A percentile compares a stretch with the other conserved stretches of the same genome.
Evolutionary conservation across 2,329 filamentous ascomycete genomes (phyloP).

Genomic region (Neonectria punicea): DNA sequence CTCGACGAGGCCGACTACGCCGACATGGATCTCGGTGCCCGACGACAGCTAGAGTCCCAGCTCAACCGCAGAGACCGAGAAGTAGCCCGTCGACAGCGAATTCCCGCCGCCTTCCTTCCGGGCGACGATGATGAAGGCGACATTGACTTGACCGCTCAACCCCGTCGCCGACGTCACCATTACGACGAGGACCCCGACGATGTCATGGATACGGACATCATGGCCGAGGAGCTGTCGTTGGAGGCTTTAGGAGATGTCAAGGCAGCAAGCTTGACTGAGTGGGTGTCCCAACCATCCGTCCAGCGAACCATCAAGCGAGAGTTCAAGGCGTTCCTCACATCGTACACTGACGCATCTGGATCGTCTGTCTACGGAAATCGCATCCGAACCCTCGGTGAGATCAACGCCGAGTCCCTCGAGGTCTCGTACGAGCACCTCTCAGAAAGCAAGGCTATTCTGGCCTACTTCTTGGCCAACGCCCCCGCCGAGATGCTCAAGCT

Average conservation of each 20-base stretch:
- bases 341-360: slow-evolving; percentile 90
- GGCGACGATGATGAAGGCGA: slow-evolving; percentile 88
- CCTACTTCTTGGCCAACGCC: slow-evolving; percentile 95
- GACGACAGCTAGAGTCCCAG: slow-evolving; percentile 77
- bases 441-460: slow-evolving; percentile 89
- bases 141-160: slow-evolving; percentile 86
- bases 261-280: slow-evolving; percentile 91
- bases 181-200: slow-evolving; percentile 97
- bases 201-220: slow-evolving; percentile 90
- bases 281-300: slow-evolving; percentile 90
- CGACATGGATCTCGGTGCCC: slow-evolving; percentile 71
- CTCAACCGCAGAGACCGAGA: slow-evolving; percentile 80
- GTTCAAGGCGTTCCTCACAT: slow-evolving; percentile 97
- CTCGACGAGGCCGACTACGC: slow-evolving; percentile 82
- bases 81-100: slow-evolving; percentile 71
- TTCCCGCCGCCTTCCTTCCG: slow-evolving; percentile 78
- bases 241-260: slow-evolving; percentile 95
- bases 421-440: slow-evolving; percentile 95
- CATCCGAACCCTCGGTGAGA: slow-evolving; percentile 93
- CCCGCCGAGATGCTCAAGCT: slow-evolving; percentile 95
- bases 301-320: slow-evolving; percentile 94
- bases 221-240: slow-evolving; percentile 94
- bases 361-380: slow-evolving; percentile 94
- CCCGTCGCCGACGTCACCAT: slow-evolving; percentile 83
- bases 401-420: slow-evolving; percentile 96